These are phyloP conservation scores for Hippophae tibetana DNA, from an alignment of 306 rosid species.

Conservation along the genomic window DNA sequence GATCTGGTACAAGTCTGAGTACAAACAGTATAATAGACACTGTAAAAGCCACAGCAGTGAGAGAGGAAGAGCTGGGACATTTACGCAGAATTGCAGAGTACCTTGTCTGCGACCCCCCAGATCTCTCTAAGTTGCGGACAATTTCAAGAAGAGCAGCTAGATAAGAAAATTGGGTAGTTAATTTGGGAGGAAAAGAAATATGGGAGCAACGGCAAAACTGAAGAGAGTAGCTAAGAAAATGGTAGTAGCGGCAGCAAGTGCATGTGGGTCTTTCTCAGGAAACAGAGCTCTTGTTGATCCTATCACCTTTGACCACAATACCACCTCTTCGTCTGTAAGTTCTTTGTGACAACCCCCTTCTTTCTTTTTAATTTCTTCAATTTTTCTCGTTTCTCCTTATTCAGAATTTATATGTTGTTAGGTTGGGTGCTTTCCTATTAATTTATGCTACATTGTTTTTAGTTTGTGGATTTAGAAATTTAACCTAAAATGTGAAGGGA, in stretches of 20 bases:
- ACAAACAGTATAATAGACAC: not conserved
- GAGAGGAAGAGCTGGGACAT: conserved; percentile 6
- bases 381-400: not conserved
- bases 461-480: too few species aligned
- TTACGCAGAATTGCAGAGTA: conserved; percentile 36
- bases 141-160: conserved; percentile 9
- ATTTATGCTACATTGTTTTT: too few species aligned
- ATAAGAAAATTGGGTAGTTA: not conserved
- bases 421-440: too few species aligned
- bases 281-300: conserved; percentile 57
- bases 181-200: not conserved
- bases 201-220: conserved; percentile 46
- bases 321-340: conserved; percentile 26
- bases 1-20: too few species aligned
- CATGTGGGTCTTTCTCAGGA: conserved; percentile 70
- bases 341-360: not conserved
- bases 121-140: conserved; percentile 2
- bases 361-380: not conserved
- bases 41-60: conserved; percentile 12
- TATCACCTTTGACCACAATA: conserved; percentile 11
- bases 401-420: too few species aligned
- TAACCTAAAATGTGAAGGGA: too few species aligned
- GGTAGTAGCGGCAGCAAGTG: conserved; percentile 57
- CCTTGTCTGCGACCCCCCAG: conserved; percentile 17
- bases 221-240: conserved; percentile 68